Percentiles rank a stretch among this genome's conserved stretches.
phyloP scores from a whole-genome alignment of 1,284 basidiomycete species.

The Cryptococcus hybrid region DNA sequence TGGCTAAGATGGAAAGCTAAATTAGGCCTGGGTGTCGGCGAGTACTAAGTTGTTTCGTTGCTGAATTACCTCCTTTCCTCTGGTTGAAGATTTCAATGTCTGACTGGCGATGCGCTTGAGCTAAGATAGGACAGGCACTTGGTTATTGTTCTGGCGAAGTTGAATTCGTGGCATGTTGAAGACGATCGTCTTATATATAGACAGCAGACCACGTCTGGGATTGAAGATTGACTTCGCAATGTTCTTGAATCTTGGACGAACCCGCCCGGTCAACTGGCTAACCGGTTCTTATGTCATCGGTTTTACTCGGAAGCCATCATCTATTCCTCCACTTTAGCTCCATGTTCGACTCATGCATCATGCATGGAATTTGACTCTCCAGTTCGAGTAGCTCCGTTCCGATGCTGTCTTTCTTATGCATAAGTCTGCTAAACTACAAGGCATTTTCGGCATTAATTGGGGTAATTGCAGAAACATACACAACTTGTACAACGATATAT shows the following conservation, averaged over 20 bases:
- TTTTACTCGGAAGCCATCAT: conserved; percentile 12
- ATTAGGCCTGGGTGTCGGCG: too few relatives aligned
- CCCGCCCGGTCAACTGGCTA: neutral
- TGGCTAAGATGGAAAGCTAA: too few relatives aligned
- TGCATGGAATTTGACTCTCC: too few relatives aligned
- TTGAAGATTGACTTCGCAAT: too few relatives aligned
- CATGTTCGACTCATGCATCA: neutral
- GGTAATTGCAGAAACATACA: neutral
- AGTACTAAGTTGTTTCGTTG: too few relatives aligned
- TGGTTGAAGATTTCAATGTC: neutral
- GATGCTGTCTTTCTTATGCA: neutral
- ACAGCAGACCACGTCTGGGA: too few relatives aligned
- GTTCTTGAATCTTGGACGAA: neutral
- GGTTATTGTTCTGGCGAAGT: too few relatives aligned
- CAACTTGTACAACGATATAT: too few relatives aligned
- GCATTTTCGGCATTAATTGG: conserved; percentile 1
- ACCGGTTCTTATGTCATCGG: conserved; percentile 10
- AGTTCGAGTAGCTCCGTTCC: neutral
- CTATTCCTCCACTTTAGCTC: neutral
- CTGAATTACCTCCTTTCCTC: too few relatives aligned
- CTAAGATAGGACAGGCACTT: neutral
- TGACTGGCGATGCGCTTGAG: neutral
- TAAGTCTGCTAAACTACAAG: neutral
- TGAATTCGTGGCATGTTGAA: too few relatives aligned
- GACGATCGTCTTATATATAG: too few relatives aligned